Evolutionary conservation across 2,329 filamentous ascomycete species (phyloP), one percentile per base, ranked within the genome.

Genomic region (Colletotrichum sp.): DNA sequence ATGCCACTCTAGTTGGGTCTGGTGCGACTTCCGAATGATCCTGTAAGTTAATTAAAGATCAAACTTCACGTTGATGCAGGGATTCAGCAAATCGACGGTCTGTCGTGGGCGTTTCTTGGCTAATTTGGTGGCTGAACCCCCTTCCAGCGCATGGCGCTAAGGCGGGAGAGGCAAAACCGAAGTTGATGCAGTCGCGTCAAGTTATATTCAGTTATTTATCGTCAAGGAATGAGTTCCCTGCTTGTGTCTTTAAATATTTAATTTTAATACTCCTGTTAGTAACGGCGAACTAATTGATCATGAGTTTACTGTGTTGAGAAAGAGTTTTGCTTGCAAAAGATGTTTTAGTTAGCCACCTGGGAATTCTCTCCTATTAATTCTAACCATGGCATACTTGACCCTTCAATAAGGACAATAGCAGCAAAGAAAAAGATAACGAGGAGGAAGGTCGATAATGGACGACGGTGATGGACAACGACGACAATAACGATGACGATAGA

Each of bases 341-440:
- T n/a, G n/a, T 44, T 9, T 44, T 18, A 9, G 36, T 39, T 39
- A 18, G 16, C 36, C 36, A 39, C 16, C 36, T 5, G 36, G 36
- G 16, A 39, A 39, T 9, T 39, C 1, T 18, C 36, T 39, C 36
- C 36, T 0, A 39, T 6, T 18, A 44, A 2, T n/a, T 44, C 6
- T 4, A 44, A n/a, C 1, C 16, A 0, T n/a, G 0, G 16, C 5
- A 18, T 18, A 18, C 0, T 18, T 39, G 36, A 39, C 18, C 0
- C 16, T 39, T 39, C 36, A 5, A 39, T 39, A 1, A 3, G 1
- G 36, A 39, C 36, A 8, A 39, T 3, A 18, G 36, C 36, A 39
- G 36, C 36, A 39, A 5, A 39, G 5, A 39, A 39, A 39, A 39
- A 0, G 16, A 39, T 5, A 1, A 16, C 7, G 15, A 36, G 34